Evolutionary conservation across 768 basidiomycete genomes (phyloP).

Genomic region (Amanita pseudoporphyria): DNA sequence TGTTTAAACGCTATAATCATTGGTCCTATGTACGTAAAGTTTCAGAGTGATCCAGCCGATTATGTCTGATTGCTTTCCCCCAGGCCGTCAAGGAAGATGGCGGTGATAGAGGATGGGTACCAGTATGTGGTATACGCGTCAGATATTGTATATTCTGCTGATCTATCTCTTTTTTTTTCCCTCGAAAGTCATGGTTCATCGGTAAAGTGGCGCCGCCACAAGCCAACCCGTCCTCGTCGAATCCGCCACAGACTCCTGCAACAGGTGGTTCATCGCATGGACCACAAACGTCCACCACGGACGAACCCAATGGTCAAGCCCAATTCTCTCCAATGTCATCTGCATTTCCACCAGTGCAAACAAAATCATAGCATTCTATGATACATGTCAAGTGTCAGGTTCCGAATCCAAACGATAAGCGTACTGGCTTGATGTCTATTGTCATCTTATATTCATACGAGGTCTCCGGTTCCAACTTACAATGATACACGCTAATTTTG

Average conservation of each 20-base stretch:
- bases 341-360: constrained; percentile 55
- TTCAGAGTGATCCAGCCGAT: constrained; percentile 3
- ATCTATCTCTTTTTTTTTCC: too few relatives aligned
- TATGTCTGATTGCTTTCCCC: constrained; percentile 4
- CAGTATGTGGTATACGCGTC: constrained; percentile 35
- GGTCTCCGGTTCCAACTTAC: not conserved
- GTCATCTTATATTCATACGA: constrained; percentile 1
- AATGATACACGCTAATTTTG: not conserved
- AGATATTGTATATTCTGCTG: not conserved
- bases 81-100: constrained; percentile 90
- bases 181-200: constrained; percentile 91
- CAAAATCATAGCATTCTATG: constrained; percentile 10
- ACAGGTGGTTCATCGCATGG: constrained; percentile 23
- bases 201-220: constrained; percentile 52
- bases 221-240: constrained; percentile 27
- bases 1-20: constrained; percentile 97
- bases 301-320: constrained; percentile 30
- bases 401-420: too few relatives aligned
- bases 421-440: not conserved
- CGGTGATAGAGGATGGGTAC: constrained; percentile 96
- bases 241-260: constrained; percentile 36
- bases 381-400: not conserved
- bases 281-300: constrained; percentile 19
- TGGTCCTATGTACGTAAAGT: constrained; percentile 74
- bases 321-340: constrained; percentile 77